phyloP scores from a whole-genome alignment of 208 protist genomes.

The Naegleria fowleri region DNA sequence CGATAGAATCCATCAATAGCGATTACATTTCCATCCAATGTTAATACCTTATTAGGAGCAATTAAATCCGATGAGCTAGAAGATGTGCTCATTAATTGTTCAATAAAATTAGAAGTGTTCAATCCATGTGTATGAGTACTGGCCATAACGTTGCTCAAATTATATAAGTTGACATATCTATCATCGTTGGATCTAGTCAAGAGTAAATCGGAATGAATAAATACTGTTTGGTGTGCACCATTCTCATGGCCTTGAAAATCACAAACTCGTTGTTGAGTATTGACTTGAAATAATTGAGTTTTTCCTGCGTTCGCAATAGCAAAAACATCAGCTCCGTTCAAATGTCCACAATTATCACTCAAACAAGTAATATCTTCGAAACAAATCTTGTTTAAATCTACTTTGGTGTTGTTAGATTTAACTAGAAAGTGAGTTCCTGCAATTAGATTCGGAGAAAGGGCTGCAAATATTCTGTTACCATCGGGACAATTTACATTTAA shows the following conservation, averaged over 20 bases:
- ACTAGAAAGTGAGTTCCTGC: neutral
- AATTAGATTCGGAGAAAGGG: neutral
- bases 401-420: neutral
- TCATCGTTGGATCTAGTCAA: neutral
- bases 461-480: neutral
- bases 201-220: neutral
- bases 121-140: neutral
- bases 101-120: neutral
- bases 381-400: neutral
- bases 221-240: neutral
- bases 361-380: conserved; percentile 4
- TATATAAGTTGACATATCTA: neutral
- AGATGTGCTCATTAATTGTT: neutral
- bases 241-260: neutral
- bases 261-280: neutral
- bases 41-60: neutral
- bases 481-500: neutral
- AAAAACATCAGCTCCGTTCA: neutral
- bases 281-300: neutral
- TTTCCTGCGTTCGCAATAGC: neutral
- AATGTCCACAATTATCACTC: neutral
- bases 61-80: neutral
- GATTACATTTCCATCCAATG: neutral
- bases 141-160: neutral
- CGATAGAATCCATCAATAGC: neutral